These are phyloP conservation scores for Kandelia obovata DNA, from an alignment of 345 rosid genomes.

Conservation along the genomic window DNA sequence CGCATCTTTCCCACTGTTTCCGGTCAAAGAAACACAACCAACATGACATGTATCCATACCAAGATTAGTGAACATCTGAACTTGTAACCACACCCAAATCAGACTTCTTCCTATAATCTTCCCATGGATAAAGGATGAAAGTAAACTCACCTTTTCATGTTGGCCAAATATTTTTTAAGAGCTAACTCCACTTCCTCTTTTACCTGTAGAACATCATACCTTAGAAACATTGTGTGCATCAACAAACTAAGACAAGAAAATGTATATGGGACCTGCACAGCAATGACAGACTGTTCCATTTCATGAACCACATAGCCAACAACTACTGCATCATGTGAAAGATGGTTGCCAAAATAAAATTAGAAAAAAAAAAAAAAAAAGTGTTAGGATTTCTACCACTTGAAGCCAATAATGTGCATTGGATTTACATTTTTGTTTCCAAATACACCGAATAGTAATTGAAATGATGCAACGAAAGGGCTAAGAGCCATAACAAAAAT, in stretches of 20 bases:
- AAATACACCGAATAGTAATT: too few relatives aligned
- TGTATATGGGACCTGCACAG: background rate
- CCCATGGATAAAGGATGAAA: too few relatives aligned
- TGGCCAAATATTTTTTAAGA: conserved; percentile 62
- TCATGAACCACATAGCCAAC: too few relatives aligned
- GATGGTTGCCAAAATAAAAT: too few relatives aligned
- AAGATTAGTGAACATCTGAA: background rate
- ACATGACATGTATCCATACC: background rate
- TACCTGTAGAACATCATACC: conserved; percentile 46
- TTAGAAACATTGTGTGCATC: background rate
- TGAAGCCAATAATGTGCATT: too few relatives aligned
- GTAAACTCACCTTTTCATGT: conserved; percentile 48
- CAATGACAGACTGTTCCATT: background rate
- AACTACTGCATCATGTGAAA: too few relatives aligned
- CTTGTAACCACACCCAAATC: background rate
- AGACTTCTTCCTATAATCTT: too few relatives aligned
- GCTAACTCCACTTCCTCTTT: conserved; percentile 95
- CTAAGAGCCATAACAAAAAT: too few relatives aligned
- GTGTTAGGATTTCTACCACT: too few relatives aligned
- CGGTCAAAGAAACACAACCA: conserved; percentile 30
- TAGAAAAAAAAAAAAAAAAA: too few relatives aligned
- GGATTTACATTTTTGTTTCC: too few relatives aligned
- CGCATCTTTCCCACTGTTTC: conserved; percentile 66
- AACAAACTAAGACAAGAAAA: background rate
- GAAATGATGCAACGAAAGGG: too few relatives aligned